Evolutionary conservation across 208 protist genomes (phyloP), one percentile per base, ranked within the genome.

Genomic region (Crithidia brevicula): DNA sequence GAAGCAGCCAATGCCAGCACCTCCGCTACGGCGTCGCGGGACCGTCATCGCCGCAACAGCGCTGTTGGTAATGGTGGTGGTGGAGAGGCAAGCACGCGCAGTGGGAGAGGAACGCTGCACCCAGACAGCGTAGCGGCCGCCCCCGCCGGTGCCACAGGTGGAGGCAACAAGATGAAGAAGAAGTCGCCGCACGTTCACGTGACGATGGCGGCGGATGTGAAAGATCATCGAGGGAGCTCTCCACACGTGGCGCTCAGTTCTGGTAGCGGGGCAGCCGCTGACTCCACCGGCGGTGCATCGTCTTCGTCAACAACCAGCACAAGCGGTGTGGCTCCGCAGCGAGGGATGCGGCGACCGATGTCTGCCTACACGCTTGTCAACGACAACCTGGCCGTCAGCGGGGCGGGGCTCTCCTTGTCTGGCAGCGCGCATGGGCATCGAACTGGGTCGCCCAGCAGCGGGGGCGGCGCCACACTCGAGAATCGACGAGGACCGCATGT

Each of bases 261-360:
- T 25, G 28, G 27, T 36, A 28, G 38, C 25, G 30, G 2, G 59
- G 2, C 59, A 30, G 16, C 42, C 3, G 43, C 43, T 13, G 28
- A 11, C 8, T 56, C 33, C 16, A 50, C 22, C 43, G 27, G 53
- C 25, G n/a, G n/a, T n/a, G n/a, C n/a, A n/a, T n/a, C n/a, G 42
- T 22, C 58, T 8, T 34, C 6, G 11, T 27, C 4, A 18, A 23
- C 34, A 49, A 31, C 49, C n/a, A 51, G 56, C 56, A 60, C 13
- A 23, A 47, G 59, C n/a, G 69, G 70, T 11, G 76, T 81, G n/a
- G 76, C 76, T 15, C 76, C 70, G 28, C 76, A 81, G 53, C 68
- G 76, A n/a, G 70, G 68, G 18, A 67, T 81, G 69, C 76, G 76
- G 1, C 76, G 76, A 1, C 76, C 70, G 20, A 52, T 57, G 27